Conservation (phyloP, 495 filamentous ascomycete genomes). For the Neurospora cerealis region DNA sequence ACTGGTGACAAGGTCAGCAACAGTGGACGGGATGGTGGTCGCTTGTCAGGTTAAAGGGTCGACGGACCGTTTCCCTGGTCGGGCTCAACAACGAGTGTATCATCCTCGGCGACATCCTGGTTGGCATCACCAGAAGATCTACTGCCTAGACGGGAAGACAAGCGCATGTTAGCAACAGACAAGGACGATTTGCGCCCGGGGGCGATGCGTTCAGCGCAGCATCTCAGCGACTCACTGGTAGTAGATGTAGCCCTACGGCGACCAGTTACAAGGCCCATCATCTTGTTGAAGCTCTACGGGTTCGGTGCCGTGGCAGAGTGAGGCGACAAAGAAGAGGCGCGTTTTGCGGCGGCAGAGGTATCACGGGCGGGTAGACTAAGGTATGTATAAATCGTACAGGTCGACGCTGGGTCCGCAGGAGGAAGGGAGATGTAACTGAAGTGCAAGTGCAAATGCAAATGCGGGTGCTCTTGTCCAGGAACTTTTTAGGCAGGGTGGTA, state of each 20-base stretch:
- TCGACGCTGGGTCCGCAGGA: neutral
- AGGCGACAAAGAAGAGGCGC: neutral
- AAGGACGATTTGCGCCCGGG: neutral
- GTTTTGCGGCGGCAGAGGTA: neutral
- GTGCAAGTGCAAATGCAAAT: neutral
- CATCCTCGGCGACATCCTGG: conserved; percentile 49
- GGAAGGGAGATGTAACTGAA: neutral
- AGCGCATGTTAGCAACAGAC: conserved; percentile 6
- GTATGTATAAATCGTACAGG: neutral
- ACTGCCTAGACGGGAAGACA: conserved; percentile 28
- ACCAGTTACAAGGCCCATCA: conserved; percentile 25
- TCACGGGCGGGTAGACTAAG: neutral
- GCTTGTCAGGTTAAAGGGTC: neutral
- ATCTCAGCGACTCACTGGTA: conserved; percentile 24
- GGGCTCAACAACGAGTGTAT: conserved; percentile 62
- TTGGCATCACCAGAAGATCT: conserved; percentile 34
- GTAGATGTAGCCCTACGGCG: conserved; percentile 27
- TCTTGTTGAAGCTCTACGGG: conserved; percentile 1
- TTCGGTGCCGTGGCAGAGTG: neutral
- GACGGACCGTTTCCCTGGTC: conserved; percentile 61
- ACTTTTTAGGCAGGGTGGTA: neutral
- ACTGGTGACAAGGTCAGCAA: conserved; percentile 40
- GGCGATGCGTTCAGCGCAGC: neutral
- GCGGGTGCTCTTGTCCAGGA: neutral
- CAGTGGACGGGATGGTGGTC: neutral